phyloP scores from a whole-genome alignment of 139 green algal species.

The Haematococcus sp. region DNA sequence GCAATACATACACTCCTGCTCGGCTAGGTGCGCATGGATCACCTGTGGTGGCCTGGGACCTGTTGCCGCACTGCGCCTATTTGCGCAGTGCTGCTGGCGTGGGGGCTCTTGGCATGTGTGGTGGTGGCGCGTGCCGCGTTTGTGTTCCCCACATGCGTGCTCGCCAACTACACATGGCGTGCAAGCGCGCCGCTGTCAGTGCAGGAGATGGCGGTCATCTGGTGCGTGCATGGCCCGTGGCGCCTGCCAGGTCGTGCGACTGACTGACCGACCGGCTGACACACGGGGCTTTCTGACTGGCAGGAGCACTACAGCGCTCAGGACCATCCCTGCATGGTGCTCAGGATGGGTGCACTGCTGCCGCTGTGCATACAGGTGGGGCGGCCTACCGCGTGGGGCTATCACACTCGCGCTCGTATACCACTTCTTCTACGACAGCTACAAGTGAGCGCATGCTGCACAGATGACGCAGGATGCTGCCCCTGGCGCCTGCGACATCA shows the following conservation, averaged over 20 bases:
- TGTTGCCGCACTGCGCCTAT: no score
- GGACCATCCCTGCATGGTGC: no score
- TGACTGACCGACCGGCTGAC: no score
- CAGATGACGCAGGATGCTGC: background rate
- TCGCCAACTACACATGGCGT: slow-evolving; percentile 12
- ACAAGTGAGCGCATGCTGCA: background rate
- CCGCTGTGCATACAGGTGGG: slow-evolving; percentile 9
- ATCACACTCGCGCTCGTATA: slow-evolving; percentile 35
- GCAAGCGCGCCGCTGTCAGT: background rate
- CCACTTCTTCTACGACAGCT: slow-evolving; percentile 22
- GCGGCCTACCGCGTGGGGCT: slow-evolving; percentile 22
- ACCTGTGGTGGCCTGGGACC: no score
- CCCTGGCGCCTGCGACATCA: no score
- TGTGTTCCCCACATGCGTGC: background rate
- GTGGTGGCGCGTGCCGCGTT: slow-evolving; percentile 6
- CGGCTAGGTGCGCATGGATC: no score
- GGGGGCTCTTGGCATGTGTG: background rate
- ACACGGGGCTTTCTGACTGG: no score
- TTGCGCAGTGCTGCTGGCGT: background rate
- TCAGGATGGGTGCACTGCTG: background rate
- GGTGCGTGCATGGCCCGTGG: no score
- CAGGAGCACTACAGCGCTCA: no score
- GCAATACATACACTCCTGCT: no score
- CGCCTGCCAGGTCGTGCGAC: no score
- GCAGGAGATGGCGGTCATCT: background rate